These are phyloP conservation scores for Rhizoclosmatium sp. DNA, from an alignment of 192 early-diverging fungal genomes.

Conservation along the genomic window DNA sequence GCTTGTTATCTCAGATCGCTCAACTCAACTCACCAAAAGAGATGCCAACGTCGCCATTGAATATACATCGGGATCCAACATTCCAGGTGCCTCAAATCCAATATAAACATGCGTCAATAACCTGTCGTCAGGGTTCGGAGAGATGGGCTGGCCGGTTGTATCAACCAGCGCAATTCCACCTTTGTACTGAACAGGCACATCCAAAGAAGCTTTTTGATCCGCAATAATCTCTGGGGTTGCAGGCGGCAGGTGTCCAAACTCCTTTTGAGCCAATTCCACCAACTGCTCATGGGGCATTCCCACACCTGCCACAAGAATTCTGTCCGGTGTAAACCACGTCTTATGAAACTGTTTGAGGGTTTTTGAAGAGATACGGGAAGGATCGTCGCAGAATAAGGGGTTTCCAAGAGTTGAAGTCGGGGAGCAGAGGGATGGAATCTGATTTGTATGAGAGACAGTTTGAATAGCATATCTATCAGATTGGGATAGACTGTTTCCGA, in stretches of 20 bases:
- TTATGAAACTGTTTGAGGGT: conserved; percentile 75
- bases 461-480: conserved; percentile 21
- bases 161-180: conserved; percentile 81
- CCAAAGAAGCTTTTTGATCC: conserved; percentile 36
- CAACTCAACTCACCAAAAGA: conserved; percentile 61
- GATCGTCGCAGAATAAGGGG: conserved; percentile 74
- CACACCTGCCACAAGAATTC: conserved; percentile 88
- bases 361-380: conserved; percentile 67
- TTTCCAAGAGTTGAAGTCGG: conserved; percentile 81
- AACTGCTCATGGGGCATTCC: conserved; percentile 88
- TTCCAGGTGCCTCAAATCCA: conserved; percentile 85
- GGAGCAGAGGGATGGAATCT: conserved; percentile 34
- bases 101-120: conserved; percentile 86
- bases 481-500: conserved; percentile 6
- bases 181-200: conserved; percentile 70
- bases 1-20: neutral
- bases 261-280: conserved; percentile 69
- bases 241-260: conserved; percentile 77
- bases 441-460: conserved; percentile 18
- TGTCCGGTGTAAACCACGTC: conserved; percentile 89
- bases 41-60: conserved; percentile 88
- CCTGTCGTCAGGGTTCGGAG: conserved; percentile 61
- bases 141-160: conserved; percentile 65
- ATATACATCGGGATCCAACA: conserved; percentile 90
- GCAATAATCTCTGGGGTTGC: conserved; percentile 35